phyloP scores from a whole-genome alignment of 2,329 filamentous ascomycete genomes.

The Dactylellina cionopaga region DNA sequence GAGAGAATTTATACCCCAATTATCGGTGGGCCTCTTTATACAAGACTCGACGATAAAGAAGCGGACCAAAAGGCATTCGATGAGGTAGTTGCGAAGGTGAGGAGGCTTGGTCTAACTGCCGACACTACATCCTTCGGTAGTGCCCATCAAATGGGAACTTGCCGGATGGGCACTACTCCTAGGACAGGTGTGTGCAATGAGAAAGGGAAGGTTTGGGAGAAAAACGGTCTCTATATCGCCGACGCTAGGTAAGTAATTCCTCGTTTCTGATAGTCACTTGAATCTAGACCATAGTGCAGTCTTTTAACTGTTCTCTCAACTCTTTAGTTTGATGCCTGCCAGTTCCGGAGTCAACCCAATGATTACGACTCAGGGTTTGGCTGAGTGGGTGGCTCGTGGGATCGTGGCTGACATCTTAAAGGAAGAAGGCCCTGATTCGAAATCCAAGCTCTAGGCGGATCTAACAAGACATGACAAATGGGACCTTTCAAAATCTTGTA shows the following conservation, averaged over 20 bases:
- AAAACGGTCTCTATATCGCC: slow-evolving; percentile 73
- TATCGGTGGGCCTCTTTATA: slow-evolving; percentile 73
- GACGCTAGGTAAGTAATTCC: slow-evolving; percentile 65
- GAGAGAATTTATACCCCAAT: slow-evolving; percentile 78
- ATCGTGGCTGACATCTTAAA: slow-evolving; percentile 60
- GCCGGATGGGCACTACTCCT: slow-evolving; percentile 72
- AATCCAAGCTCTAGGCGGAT: slow-evolving; percentile 27
- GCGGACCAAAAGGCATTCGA: slow-evolving; percentile 43
- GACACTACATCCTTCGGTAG: slow-evolving; percentile 70
- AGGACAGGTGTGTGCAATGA: slow-evolving; percentile 69
- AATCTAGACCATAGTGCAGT: not conserved
- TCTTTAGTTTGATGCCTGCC: slow-evolving; percentile 74
- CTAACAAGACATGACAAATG: too few species aligned
- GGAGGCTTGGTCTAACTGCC: slow-evolving; percentile 59
- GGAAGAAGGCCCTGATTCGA: slow-evolving; percentile 32
- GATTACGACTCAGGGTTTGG: slow-evolving; percentile 78
- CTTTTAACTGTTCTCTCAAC: not conserved
- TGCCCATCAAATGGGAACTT: slow-evolving; percentile 85
- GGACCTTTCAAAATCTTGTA: too few species aligned
- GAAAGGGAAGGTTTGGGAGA: slow-evolving; percentile 72
- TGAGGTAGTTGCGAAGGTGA: slow-evolving; percentile 21
- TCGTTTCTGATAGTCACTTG: not conserved
- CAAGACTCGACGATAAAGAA: slow-evolving; percentile 55
- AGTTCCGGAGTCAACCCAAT: slow-evolving; percentile 83
- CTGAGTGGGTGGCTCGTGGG: slow-evolving; percentile 72